Conservation (phyloP, 257 asterid genomes). For the Solanum gracilifrons region DNA sequence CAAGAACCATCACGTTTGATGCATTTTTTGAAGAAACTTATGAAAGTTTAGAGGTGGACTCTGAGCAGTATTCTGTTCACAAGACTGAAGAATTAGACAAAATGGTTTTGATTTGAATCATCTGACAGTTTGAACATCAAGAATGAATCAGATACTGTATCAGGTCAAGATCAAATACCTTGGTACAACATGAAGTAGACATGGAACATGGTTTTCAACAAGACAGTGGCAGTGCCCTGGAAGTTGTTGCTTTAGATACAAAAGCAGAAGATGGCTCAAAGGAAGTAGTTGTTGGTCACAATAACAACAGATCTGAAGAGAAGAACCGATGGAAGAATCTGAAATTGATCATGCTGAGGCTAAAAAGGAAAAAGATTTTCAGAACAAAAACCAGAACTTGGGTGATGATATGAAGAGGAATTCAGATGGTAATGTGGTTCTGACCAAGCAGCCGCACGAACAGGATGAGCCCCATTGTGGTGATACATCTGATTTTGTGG, state of each 20-base stretch:
- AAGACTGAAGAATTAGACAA: conserved; percentile 17
- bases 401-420: neutral
- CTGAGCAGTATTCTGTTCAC: conserved; percentile 8
- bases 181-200: neutral
- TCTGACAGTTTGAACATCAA: neutral
- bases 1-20: conserved; percentile 15
- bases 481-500: neutral
- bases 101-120: neutral
- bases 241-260: neutral
- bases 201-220: neutral
- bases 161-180: neutral
- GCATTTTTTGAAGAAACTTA: conserved; percentile 12
- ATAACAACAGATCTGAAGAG: too few species aligned
- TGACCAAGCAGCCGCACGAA: neutral
- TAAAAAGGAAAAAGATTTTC: neutral
- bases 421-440: too few species aligned
- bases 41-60: conserved; percentile 4
- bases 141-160: neutral
- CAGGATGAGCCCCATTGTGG: neutral
- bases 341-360: neutral
- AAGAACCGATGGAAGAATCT: neutral
- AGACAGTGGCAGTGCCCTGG: neutral
- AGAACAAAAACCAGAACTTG: neutral
- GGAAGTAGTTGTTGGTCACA: too few species aligned
- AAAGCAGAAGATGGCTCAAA: neutral